Percentiles rank a stretch among this genome's conserved stretches.
Conservation (phyloP, 192 early-diverging fungal genomes). For the Backusella parvicylindrica region DNA sequence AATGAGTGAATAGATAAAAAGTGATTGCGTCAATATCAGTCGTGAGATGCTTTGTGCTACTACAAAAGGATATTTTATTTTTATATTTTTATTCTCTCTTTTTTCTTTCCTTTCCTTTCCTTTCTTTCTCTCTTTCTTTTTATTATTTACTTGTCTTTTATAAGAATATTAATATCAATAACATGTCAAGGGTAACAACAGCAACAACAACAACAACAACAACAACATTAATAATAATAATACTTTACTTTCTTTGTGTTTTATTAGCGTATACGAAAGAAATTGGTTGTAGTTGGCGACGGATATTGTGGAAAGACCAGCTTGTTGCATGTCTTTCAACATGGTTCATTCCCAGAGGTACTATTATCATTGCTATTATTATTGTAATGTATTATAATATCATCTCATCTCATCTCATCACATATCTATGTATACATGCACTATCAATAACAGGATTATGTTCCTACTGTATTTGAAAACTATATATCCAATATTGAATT, state of each 20-base stretch:
- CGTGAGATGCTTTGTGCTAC: neutral
- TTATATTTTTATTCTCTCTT: neutral
- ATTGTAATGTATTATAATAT: neutral
- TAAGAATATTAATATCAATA: neutral
- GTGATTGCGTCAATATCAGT: neutral
- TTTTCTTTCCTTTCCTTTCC: neutral
- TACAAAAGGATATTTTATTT: neutral
- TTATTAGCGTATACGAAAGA: conserved; percentile 5
- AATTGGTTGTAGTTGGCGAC: conserved; percentile 54
- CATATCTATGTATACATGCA: conserved; percentile 13
- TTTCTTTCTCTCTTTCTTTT: neutral
- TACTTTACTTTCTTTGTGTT: neutral
- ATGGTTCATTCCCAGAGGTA: conserved; percentile 81
- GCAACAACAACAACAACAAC: neutral
- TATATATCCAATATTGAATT: conserved; percentile 94
- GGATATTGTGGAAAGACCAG: conserved; percentile 82
- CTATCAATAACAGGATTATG: neutral
- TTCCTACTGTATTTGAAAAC: conserved; percentile 72
- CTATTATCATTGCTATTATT: conserved; percentile 11
- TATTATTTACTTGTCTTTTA: neutral
- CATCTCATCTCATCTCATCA: no score
- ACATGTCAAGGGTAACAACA: neutral
- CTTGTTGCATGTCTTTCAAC: conserved; percentile 68
- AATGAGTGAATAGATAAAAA: neutral
- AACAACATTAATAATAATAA: no score